These are phyloP conservation scores for Didymella pomorum DNA, from an alignment of 2,329 filamentous ascomycete species.

Conservation along the genomic window DNA sequence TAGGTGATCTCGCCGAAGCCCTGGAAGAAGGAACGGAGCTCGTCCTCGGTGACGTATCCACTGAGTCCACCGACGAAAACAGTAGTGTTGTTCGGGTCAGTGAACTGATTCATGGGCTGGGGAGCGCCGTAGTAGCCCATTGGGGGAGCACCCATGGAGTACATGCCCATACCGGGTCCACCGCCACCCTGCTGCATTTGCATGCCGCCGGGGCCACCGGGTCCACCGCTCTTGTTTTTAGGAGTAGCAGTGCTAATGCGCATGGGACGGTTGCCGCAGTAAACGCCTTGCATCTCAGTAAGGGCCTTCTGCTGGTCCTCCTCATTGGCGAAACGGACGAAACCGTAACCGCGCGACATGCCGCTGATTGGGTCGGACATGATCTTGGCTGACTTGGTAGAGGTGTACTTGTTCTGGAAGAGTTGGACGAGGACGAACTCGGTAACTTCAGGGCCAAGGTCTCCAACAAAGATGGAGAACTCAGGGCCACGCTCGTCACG, in stretches of 20 bases:
- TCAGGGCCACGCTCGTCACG: conserved; percentile 96
- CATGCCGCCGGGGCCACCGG: conserved; percentile 62
- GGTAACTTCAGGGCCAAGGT: conserved; percentile 97
- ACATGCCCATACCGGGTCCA: conserved; percentile 64
- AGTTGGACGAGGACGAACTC: conserved; percentile 97
- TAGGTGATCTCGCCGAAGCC: conserved; percentile 99
- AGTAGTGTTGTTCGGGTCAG: conserved; percentile 98
- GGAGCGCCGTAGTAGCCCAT: conserved; percentile 71
- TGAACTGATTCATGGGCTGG: conserved; percentile 98
- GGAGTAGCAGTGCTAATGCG: conserved; percentile 97
- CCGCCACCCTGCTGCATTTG: conserved; percentile 57
- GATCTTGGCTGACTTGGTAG: conserved; percentile 99
- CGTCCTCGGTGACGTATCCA: conserved; percentile 98
- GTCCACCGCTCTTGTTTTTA: conserved; percentile 78
- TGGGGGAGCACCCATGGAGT: conserved; percentile 73
- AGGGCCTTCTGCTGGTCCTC: conserved; percentile 94
- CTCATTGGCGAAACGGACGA: conserved; percentile 96
- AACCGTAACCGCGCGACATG: conserved; percentile 96
- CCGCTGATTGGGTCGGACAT: conserved; percentile 99
- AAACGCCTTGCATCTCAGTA: conserved; percentile 98
- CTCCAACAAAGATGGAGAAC: conserved; percentile 96
- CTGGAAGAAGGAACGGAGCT: conserved; percentile 99
- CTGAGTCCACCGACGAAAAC: conserved; percentile 97
- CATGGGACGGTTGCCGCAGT: conserved; percentile 98
- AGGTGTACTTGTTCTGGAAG: conserved; percentile 94